Evolutionary conservation across 2,329 filamentous ascomycete species (phyloP), one percentile per base, ranked within the genome.

Genomic region (Pseudodiploospora longispora): DNA sequence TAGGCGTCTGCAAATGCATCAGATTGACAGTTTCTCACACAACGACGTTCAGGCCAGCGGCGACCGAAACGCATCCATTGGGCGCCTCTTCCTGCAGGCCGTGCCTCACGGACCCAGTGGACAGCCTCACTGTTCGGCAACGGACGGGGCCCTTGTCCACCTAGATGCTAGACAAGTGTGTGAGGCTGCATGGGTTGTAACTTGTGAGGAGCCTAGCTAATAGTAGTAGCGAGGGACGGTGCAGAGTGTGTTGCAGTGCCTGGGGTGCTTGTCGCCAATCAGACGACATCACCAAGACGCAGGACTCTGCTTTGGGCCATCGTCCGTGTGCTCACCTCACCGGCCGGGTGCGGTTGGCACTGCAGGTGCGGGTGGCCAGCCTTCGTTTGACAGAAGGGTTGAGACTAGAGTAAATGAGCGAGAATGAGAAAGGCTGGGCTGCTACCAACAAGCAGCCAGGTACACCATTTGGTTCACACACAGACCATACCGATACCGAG

Each of bases 121-220:
- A 50, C 50, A 50, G 50, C 50, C 50, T 50, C 48, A 52, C 44
- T 50, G 41, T 47, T 43, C 44, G 48, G 48, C 44, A 37, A 30
- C 38, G 30, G 40, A 36, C 37, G 31, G 38, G 35, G 33, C 45
- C 40, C 47, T 30, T 32, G 29, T 40, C 41, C 9, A 27, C 36
- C 38, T 27, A 43, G 41, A 47, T 47, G 41, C 41, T 36, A 42
- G 29, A 47, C 38, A 32, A 28, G 12, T 33, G 44, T 41, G 44
- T 43, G 38, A 48, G 46, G 46, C 46, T 47, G 41, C 37, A 27
- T 34, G 33, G 30, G 34, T 34, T 47, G 44, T 43, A 33, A 38
- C 27, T n/a, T 27, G 38, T 28, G 42, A 38, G 28, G 33, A 6
- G 10, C 12, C 12, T 32, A 28, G 27, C 38, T 30, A 40, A 40